A percentile compares a stretch with the other conserved stretches of the same genome.
phyloP scores from a whole-genome alignment of 2,329 filamentous ascomycete species.

The Verticillium albo-atrum region DNA sequence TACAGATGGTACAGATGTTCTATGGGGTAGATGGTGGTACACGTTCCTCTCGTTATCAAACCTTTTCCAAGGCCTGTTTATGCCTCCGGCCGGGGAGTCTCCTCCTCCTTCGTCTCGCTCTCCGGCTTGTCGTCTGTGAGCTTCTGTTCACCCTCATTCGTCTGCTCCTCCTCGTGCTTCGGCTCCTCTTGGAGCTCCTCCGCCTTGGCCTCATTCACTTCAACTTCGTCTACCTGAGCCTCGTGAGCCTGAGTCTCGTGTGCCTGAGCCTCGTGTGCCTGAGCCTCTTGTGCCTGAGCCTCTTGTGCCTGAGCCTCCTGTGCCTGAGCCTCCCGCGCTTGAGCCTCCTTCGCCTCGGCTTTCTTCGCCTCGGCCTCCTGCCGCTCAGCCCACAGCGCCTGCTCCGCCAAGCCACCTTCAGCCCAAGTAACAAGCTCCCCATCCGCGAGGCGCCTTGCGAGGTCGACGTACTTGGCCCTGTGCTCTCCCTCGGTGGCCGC shows the following conservation, averaged over 20 bases:
- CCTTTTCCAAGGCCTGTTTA: background rate
- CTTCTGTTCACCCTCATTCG: background rate
- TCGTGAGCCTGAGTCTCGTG: too few species aligned
- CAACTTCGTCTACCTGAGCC: background rate
- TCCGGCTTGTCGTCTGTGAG: too few species aligned
- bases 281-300: too few species aligned
- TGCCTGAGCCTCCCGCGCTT: too few species aligned
- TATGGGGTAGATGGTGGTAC: background rate
- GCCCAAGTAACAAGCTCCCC: background rate
- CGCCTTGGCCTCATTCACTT: background rate
- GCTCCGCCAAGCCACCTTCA: background rate
- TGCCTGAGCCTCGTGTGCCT: too few species aligned
- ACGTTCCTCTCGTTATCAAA: background rate
- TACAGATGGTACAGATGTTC: background rate
- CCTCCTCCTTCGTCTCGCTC: background rate
- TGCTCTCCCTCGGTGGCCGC: background rate
- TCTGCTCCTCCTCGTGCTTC: background rate
- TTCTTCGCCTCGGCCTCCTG: background rate
- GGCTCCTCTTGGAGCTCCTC: background rate
- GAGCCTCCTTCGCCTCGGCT: background rate
- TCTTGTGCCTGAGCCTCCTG: too few species aligned
- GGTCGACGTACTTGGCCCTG: background rate
- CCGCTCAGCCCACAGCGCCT: background rate
- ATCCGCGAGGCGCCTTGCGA: background rate
- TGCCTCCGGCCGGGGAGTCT: background rate